phyloP scores from a whole-genome alignment of 202 grass and related monocot genomes.

The Cymbopogon flexuosus region DNA sequence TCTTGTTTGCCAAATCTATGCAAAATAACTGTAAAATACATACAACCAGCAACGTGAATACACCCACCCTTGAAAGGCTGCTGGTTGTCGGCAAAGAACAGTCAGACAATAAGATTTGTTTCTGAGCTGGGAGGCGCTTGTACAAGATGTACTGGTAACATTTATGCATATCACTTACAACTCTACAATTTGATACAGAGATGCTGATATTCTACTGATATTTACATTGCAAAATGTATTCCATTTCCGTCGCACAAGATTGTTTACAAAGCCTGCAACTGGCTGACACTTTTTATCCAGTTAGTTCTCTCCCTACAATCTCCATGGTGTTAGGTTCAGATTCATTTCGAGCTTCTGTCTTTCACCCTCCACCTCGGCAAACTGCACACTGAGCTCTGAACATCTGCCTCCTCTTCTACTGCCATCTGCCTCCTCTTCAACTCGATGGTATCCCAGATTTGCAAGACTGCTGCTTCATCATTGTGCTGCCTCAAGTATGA shows the following conservation, averaged over 20 bases:
- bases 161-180: constrained; percentile 27
- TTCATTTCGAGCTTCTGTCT: constrained; percentile 78
- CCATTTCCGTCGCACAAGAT: neutral
- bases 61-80: neutral
- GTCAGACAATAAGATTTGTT: constrained; percentile 17
- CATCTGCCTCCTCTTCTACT: constrained; percentile 63
- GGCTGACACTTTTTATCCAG: neutral
- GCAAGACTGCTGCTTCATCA: constrained; percentile 68
- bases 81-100: constrained; percentile 16
- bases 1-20: neutral
- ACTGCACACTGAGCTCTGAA: constrained; percentile 73
- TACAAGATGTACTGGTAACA: constrained; percentile 29
- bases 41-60: neutral
- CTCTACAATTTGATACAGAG: constrained; percentile 24
- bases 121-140: neutral
- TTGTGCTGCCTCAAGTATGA: constrained; percentile 92
- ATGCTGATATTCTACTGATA: constrained; percentile 22
- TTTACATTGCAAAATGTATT: constrained; percentile 46
- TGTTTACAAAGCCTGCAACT: constrained; percentile 13
- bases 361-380: constrained; percentile 87
- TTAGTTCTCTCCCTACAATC: constrained; percentile 40
- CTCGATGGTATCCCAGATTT: constrained; percentile 80
- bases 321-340: constrained; percentile 47
- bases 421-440: constrained; percentile 62
- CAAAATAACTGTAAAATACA: neutral